These are phyloP conservation scores for Podospora comata DNA, from an alignment of 495 filamentous ascomycete species.

Conservation along the genomic window DNA sequence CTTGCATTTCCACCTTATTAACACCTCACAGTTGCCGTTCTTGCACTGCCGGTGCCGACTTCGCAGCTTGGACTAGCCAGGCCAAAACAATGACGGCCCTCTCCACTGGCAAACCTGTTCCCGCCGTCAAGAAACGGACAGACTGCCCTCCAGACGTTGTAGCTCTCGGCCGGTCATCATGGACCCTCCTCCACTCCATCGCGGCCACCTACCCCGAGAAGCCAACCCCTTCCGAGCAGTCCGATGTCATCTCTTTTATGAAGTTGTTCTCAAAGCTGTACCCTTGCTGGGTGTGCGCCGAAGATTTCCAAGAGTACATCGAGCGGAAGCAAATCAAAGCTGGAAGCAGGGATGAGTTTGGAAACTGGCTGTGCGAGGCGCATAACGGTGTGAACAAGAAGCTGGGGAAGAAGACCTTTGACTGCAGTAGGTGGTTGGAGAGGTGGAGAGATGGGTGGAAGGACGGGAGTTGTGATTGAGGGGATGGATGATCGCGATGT, in stretches of 20 bases:
- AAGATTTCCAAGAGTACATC: conserved; percentile 86
- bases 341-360: conserved; percentile 69
- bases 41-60: conserved; percentile 73
- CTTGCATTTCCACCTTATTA: conserved; percentile 12
- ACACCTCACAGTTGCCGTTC: conserved; percentile 68
- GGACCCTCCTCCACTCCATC: conserved; percentile 91
- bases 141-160: conserved; percentile 83
- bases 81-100: conserved; percentile 51
- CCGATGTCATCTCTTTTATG: conserved; percentile 75
- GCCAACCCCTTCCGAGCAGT: conserved; percentile 64
- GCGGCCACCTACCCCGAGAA: conserved; percentile 75
- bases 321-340: conserved; percentile 66
- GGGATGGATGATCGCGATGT: not conserved
- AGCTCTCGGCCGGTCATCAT: conserved; percentile 74
- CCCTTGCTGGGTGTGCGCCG: conserved; percentile 92
- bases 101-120: conserved; percentile 31
- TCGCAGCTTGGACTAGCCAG: conserved; percentile 56
- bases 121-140: not conserved
- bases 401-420: conserved; percentile 85
- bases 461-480: conserved; percentile 65
- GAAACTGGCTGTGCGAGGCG: conserved; percentile 92
- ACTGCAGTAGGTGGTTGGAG: conserved; percentile 90
- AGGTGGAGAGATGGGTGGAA: conserved; percentile 92
- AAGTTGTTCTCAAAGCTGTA: conserved; percentile 76
- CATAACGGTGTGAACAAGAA: conserved; percentile 97